Conservation (phyloP, 2,329 filamentous ascomycete species). For the Trichoderma gracile region DNA sequence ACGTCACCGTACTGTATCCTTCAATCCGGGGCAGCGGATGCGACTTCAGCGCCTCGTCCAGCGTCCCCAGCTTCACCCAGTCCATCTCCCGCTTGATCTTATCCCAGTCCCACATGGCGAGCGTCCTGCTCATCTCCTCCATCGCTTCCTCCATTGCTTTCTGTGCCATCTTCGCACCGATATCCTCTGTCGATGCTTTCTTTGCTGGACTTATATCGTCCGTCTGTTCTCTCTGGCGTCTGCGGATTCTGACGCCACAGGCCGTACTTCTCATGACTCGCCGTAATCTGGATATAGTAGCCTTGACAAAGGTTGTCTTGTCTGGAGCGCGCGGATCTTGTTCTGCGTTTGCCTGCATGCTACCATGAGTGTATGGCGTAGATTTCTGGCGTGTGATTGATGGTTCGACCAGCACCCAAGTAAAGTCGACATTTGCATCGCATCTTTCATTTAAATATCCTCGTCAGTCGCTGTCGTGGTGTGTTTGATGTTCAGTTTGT, state of each 20-base stretch:
- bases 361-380: neutral
- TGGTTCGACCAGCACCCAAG: neutral
- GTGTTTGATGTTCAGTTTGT: neutral
- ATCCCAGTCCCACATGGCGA: neutral
- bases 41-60: neutral
- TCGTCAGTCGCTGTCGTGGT: neutral
- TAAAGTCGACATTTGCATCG: neutral
- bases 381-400: neutral
- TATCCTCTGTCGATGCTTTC: too few species aligned
- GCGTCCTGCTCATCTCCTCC: too few species aligned
- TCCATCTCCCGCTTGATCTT: neutral
- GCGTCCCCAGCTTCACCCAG: neutral
- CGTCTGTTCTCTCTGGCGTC: neutral
- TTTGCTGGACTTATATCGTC: too few species aligned
- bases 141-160: too few species aligned
- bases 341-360: neutral
- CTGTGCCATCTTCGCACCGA: too few species aligned
- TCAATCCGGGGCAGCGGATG: neutral
- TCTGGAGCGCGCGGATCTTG: neutral
- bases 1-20: too few species aligned
- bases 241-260: neutral
- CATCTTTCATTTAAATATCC: neutral
- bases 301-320: neutral
- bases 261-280: neutral
- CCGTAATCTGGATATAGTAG: neutral